phyloP scores from a whole-genome alignment of 352 stramenopile genomes.

The Halophytophthora polymorphica region DNA sequence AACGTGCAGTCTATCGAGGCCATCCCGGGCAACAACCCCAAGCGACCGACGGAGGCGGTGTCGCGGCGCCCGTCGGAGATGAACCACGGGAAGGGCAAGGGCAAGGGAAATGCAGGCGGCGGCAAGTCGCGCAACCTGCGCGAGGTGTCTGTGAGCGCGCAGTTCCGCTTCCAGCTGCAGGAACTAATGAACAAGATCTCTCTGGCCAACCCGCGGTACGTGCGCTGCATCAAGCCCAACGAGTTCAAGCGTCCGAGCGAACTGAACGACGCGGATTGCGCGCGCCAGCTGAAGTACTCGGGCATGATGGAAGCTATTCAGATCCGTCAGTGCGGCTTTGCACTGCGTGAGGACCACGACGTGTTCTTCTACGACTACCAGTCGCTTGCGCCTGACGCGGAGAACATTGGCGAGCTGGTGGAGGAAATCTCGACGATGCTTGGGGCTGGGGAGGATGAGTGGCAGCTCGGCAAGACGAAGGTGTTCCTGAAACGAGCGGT shows the following conservation, averaged over 20 bases:
- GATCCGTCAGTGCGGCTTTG: constrained; percentile 87
- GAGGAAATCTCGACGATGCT: constrained; percentile 84
- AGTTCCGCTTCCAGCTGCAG: constrained; percentile 88
- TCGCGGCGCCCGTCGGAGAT: constrained; percentile 63
- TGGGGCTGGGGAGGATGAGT: constrained; percentile 85
- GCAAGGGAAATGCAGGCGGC: constrained; percentile 28
- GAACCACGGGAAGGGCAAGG: constrained; percentile 19
- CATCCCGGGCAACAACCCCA: constrained; percentile 65
- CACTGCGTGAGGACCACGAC: constrained; percentile 85
- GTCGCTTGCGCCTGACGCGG: constrained; percentile 73
- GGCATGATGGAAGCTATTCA: constrained; percentile 92
- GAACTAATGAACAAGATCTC: constrained; percentile 90
- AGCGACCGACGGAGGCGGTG: constrained; percentile 58
- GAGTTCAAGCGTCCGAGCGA: constrained; percentile 76
- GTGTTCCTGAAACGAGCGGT: constrained; percentile 83
- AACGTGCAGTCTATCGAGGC: constrained; percentile 86
- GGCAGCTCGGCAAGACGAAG: constrained; percentile 87
- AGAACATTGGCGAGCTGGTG: constrained; percentile 83
- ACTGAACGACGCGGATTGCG: constrained; percentile 80
- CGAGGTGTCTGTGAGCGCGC: constrained; percentile 82
- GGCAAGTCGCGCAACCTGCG: constrained; percentile 83
- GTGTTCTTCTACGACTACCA: constrained; percentile 92
- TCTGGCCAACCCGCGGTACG: constrained; percentile 82
- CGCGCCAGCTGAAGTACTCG: constrained; percentile 88
- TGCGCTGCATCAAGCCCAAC: constrained; percentile 89